phyloP scores from a whole-genome alignment of 169 alveolate genomes.

The Plasmodium gallinaceum region DNA sequence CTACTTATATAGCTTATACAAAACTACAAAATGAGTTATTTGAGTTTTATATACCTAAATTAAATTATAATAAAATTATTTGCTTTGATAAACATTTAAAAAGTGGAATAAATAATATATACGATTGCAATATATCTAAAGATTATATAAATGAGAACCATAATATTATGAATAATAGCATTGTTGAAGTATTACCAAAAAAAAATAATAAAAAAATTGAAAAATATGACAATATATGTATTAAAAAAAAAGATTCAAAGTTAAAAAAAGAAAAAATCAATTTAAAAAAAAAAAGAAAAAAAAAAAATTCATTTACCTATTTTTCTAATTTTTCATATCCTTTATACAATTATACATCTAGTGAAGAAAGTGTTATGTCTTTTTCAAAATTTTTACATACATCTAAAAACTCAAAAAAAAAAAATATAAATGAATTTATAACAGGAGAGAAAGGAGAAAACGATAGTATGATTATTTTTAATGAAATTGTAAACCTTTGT shows the following conservation, averaged over 20 bases:
- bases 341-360: constrained; percentile 14
- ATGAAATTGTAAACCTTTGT: constrained; percentile 33
- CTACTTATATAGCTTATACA: constrained; percentile 16
- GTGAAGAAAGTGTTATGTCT: constrained; percentile 23
- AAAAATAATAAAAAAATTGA: no score
- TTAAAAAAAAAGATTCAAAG: background rate
- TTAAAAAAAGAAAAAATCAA: background rate
- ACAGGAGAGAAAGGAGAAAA: background rate
- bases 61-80: background rate
- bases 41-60: constrained; percentile 17
- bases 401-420: constrained; percentile 10
- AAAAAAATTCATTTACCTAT: background rate
- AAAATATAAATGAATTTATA: background rate
- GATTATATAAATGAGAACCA: background rate
- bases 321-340: background rate
- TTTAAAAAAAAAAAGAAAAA: constrained; percentile 1
- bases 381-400: constrained; percentile 57
- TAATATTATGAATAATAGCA: background rate
- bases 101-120: background rate
- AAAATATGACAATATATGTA: no score
- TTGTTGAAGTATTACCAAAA: no score
- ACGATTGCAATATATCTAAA: constrained; percentile 4
- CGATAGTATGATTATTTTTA: constrained; percentile 27
- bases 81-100: constrained; percentile 5
- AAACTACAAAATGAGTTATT: constrained; percentile 4